Evolutionary conservation across 2,329 filamentous ascomycete genomes (phyloP).

Genomic region (Monilinia aucupariae): DNA sequence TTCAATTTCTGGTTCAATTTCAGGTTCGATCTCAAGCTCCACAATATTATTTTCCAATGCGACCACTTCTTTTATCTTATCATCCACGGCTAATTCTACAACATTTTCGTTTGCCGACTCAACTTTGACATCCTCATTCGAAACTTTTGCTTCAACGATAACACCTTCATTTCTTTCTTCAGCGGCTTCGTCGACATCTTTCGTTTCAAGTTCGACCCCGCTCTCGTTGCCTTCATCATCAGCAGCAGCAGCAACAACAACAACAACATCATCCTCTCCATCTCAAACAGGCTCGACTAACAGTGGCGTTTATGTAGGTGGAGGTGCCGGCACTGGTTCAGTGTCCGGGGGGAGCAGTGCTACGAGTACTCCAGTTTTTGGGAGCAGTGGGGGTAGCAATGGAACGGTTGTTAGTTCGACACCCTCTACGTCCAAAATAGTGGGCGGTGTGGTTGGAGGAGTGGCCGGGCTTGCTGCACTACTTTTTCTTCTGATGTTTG

Average conservation of each 20-base stretch:
- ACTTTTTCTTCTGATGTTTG: slow-evolving; percentile 47
- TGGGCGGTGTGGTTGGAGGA: slow-evolving; percentile 33
- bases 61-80: slow-evolving; percentile 18
- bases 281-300: slow-evolving; percentile 16
- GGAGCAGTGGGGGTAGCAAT: slow-evolving; percentile 18
- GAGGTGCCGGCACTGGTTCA: slow-evolving; percentile 14
- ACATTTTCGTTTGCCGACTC: background rate
- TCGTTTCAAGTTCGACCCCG: slow-evolving; percentile 5
- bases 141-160: slow-evolving; percentile 14
- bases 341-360: slow-evolving; percentile 14
- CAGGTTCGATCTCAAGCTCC: slow-evolving; percentile 23
- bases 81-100: slow-evolving; percentile 17
- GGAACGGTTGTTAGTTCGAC: slow-evolving; percentile 19
- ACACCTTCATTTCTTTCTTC: slow-evolving; percentile 13
- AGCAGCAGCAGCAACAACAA: too few species aligned
- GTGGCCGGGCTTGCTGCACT: slow-evolving; percentile 55
- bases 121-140: slow-evolving; percentile 19
- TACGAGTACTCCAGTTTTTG: slow-evolving; percentile 24
- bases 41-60: slow-evolving; percentile 11
- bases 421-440: slow-evolving; percentile 29
- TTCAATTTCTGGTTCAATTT: slow-evolving; percentile 12
- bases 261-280: background rate
- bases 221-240: slow-evolving; percentile 1
- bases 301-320: slow-evolving; percentile 18
- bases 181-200: slow-evolving; percentile 15